These are phyloP conservation scores for Aspergillus pseudoglaucus DNA, from an alignment of 2,329 filamentous ascomycete species.

Conservation along the genomic window DNA sequence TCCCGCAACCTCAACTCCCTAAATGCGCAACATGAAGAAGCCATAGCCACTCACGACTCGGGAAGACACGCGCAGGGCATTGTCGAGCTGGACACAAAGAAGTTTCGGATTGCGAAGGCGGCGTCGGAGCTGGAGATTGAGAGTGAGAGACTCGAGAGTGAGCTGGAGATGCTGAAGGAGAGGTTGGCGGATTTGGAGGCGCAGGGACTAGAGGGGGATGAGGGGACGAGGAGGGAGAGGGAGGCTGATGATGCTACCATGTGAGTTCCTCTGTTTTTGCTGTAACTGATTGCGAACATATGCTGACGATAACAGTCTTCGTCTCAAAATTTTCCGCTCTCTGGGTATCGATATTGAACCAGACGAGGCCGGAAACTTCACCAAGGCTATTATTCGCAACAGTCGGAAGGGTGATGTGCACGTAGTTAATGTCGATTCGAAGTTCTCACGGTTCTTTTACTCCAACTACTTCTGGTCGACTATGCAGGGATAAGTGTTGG, in stretches of 20 bases:
- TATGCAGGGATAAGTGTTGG: slow-evolving; percentile 48
- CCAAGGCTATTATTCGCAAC: slow-evolving; percentile 78
- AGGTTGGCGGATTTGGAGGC: slow-evolving; percentile 75
- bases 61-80: slow-evolving; percentile 78
- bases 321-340: slow-evolving; percentile 84
- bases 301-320: slow-evolving; percentile 47
- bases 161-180: slow-evolving; percentile 67
- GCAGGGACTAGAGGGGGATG: slow-evolving; percentile 74
- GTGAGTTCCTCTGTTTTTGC: slow-evolving; percentile 28
- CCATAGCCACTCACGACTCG: slow-evolving; percentile 66
- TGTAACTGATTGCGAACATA: no score
- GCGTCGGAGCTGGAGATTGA: slow-evolving; percentile 87
- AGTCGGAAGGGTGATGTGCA: slow-evolving; percentile 84
- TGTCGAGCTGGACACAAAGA: slow-evolving; percentile 79
- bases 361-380: slow-evolving; percentile 72
- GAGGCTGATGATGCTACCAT: slow-evolving; percentile 46
- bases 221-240: slow-evolving; percentile 45
- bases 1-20: slow-evolving; percentile 70
- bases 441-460: slow-evolving; percentile 86
- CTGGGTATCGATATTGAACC: slow-evolving; percentile 87
- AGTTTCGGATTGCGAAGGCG: slow-evolving; percentile 90
- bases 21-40: slow-evolving; percentile 68
- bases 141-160: slow-evolving; percentile 78
- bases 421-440: slow-evolving; percentile 88
- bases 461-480: slow-evolving; percentile 95